A percentile compares a stretch with the other conserved stretches of the same genome.
phyloP scores from a whole-genome alignment of 2,329 filamentous ascomycete genomes.

The Arthrobotrys sinensis region DNA sequence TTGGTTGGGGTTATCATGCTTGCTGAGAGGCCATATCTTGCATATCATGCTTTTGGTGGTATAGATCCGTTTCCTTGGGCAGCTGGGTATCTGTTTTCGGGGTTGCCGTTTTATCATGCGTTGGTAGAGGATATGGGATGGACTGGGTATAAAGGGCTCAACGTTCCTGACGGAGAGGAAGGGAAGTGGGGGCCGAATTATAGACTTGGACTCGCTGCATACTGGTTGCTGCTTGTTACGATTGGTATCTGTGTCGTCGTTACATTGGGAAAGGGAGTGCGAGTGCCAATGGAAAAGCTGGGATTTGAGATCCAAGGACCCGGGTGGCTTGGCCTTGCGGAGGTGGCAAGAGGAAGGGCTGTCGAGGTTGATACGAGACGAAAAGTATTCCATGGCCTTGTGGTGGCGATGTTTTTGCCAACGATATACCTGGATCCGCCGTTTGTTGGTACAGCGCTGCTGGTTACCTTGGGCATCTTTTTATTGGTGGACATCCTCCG shows the following conservation, averaged over 20 bases:
- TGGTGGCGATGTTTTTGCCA: slow-evolving; percentile 95
- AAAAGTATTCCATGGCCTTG: slow-evolving; percentile 98
- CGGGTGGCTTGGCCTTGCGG: slow-evolving; percentile 76
- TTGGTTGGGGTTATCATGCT: slow-evolving; percentile 78
- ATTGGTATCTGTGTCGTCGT: slow-evolving; percentile 54
- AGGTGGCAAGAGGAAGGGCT: slow-evolving; percentile 85
- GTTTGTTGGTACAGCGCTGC: slow-evolving; percentile 85
- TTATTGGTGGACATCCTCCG: slow-evolving; percentile 89
- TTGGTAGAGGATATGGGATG: slow-evolving; percentile 69
- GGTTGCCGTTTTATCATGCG: slow-evolving; percentile 79
- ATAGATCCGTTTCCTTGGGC: slow-evolving; percentile 94
- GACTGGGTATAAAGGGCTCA: slow-evolving; percentile 76
- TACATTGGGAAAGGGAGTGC: slow-evolving; percentile 40
- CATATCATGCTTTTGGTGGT: slow-evolving; percentile 76
- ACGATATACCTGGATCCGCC: slow-evolving; percentile 88
- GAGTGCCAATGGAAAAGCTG: slow-evolving; percentile 52
- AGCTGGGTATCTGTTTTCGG: slow-evolving; percentile 87
- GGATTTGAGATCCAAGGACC: slow-evolving; percentile 57
- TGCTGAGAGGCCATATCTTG: slow-evolving; percentile 80
- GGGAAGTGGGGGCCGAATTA: slow-evolving; percentile 48
- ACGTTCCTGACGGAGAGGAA: slow-evolving; percentile 73
- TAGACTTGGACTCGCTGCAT: slow-evolving; percentile 66
- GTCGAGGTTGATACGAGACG: slow-evolving; percentile 93
- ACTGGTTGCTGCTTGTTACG: slow-evolving; percentile 66
- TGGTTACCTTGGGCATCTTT: slow-evolving; percentile 85